Base-by-base conservation (phyloP, 768 basidiomycete species). In the Termitomyces sp. region DNA sequence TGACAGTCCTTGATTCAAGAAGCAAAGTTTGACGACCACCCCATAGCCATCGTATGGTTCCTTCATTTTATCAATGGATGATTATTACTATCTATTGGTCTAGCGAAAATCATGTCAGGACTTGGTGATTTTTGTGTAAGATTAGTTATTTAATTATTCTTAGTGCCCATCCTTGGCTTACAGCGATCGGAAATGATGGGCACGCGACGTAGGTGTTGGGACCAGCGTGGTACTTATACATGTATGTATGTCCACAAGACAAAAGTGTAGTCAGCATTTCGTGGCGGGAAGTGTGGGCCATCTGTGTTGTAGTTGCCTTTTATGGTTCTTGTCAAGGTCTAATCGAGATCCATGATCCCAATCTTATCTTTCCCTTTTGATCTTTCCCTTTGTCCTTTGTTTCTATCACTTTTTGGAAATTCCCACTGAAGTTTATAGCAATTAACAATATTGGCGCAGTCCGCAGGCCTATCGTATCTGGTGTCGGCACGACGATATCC, bases 1-100 rank as follows among this genome's bases (percentile, higher is more conserved):
- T 61, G 61, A 60, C n/a, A 69, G 66, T 42, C 66, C 71, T 63
- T 66, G 55, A 34, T 76, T 72, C 62, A 60, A 75, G 61, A 76
- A 77, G 65, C 69, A 72, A 65, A 72, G 65, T 58, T 60, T 76
- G 54, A 67, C 68, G 37, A 71, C 69, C 59, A 76, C 76, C 15
- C 72, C 76, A 67, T 77, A 70, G 56, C 56, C 55, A 67, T 49
- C 49, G 20, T 30, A 57, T 58, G 53, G 47, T 58, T 54, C 44
- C 34, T 49, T 37, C 6, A 30, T 42, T 13, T 48, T 18, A 39
- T 57, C 34, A 34, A 24, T 44, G 41, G 36, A 61, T 45, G 36
- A 20, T 60, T 51, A 37, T 47, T 52, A 55, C 37, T 57, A 51
- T 61, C 50, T 41, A 57, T 48, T 20, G 34, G 33, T 33, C 44